Evolutionary conservation across 441 rosid species (phyloP), one percentile per base, ranked within the genome.

Genomic region (Adansonia grandidieri): DNA sequence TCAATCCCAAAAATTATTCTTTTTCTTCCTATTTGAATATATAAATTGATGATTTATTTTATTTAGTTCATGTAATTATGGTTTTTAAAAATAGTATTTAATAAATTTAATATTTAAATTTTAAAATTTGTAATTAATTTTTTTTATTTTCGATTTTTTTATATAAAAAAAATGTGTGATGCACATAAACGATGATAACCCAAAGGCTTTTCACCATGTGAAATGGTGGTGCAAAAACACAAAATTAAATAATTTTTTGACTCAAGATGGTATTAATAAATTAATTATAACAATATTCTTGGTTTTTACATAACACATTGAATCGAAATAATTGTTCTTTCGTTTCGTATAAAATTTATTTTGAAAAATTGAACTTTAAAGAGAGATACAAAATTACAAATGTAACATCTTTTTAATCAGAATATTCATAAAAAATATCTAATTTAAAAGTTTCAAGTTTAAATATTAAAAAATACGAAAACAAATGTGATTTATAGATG

Each of bases 141-240:
- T 28, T 60, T 24, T 60, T 9, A 28, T 28, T 28, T 28, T 28
- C 2, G 32, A 28, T 15, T 11, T 67, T 37, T 68, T 5, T 56
- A 19, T 68, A 44, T 45, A 4, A 24, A 17, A 17, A 68, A 68
- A 45, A 68, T 68, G 56, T 44, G 71, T 44, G 8, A 24, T 66
- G 3, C 42, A n/a, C 6, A 9, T 67, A 9, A n/a, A 8, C 14
- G 5, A 32, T 17, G 64, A 64, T 53, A 40, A 1, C 22, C n/a
- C 40, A 10, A 19, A 71, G 54, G 44, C 75, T 53, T 56, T 71
- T 11, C n/a, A 56, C 51, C 76, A 73, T 73, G 76, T 73, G 76
- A 73, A 42, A 40, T 5, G 65, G 51, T 56, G 60, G 47, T 10
- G 9, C 47, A 51, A 51, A 71, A 28, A 15, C 74, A 47, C 45